Evolutionary conservation across 768 basidiomycete species (phyloP).

Genomic region (Boletellus ananiceps): DNA sequence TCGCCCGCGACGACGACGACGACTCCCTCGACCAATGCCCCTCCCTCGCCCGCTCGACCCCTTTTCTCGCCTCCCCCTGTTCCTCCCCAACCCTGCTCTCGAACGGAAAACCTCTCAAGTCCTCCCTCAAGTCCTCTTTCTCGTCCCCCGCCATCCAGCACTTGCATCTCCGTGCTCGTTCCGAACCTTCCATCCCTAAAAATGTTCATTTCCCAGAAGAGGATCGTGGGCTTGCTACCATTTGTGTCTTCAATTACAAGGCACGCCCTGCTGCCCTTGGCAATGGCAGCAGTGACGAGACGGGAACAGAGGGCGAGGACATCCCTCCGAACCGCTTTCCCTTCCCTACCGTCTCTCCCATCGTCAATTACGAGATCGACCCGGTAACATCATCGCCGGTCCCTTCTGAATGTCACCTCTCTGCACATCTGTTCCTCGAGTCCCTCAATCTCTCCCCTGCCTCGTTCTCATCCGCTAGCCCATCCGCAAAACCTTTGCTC

Average conservation of each 20-base stretch:
- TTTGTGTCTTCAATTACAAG: conserved; percentile 58
- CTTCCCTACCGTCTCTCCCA: conserved; percentile 24
- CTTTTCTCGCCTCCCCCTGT: conserved; percentile 9
- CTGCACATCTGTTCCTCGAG: conserved; percentile 36
- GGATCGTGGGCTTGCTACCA: conserved; percentile 54
- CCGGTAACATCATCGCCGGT: conserved; percentile 14
- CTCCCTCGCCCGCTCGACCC: conserved; percentile 37
- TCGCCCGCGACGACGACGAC: conserved; percentile 25
- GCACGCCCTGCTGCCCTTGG: conserved; percentile 64
- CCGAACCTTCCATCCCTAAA: conserved; percentile 70
- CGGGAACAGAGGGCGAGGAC: conserved; percentile 40
- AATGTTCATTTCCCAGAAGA: conserved; percentile 84
- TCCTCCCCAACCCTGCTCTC: conserved; percentile 44
- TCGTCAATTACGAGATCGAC: conserved; percentile 20
- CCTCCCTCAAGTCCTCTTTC: conserved; percentile 62
- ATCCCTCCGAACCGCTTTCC: conserved; percentile 7
- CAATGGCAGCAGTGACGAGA: conserved; percentile 34
- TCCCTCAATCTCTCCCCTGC: conserved; percentile 28
- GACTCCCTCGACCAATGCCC: conserved; percentile 30
- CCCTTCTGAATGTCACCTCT: not conserved
- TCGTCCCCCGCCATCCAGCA: conserved; percentile 14
- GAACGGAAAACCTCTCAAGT: conserved; percentile 84
- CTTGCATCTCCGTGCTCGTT: conserved; percentile 36
- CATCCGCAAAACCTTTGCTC: conserved; percentile 36
- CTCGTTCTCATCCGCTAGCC: conserved; percentile 2